phyloP scores from a whole-genome alignment of 2,329 filamentous ascomycete genomes.

The Sclerotinia sclerotiorum region DNA sequence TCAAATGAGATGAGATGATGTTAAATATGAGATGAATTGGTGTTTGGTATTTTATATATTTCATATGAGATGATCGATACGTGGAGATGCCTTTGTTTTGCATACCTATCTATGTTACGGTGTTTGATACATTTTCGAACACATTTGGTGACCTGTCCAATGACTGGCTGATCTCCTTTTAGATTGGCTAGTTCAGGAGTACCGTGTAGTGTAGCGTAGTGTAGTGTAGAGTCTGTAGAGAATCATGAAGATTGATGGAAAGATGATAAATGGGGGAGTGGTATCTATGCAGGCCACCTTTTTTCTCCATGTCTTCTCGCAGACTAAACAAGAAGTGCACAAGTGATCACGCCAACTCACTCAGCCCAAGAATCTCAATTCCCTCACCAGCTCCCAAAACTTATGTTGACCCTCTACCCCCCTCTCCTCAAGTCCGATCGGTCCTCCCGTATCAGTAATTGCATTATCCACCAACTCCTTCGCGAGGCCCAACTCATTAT shows the following conservation, averaged over 20 bases:
- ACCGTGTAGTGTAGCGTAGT: no score
- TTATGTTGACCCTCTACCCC: slow-evolving; percentile 35
- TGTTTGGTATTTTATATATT: no score
- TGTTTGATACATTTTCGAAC: not conserved
- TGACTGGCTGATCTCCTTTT: not conserved
- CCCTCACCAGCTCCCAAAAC: slow-evolving; percentile 38
- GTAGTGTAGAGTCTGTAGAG: not conserved
- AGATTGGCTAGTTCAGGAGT: no score
- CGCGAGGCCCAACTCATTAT: slow-evolving; percentile 39
- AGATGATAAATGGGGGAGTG: not conserved
- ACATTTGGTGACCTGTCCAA: not conserved
- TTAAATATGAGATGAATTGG: no score
- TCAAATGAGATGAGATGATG: no score
- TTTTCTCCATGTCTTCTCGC: not conserved
- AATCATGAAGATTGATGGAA: not conserved
- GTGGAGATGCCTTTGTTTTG: no score
- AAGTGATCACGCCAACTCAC: not conserved
- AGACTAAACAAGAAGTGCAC: not conserved
- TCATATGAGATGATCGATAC: not conserved
- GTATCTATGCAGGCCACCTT: not conserved
- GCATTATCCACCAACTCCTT: slow-evolving; percentile 38
- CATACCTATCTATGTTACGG: not conserved
- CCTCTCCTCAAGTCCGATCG: slow-evolving; percentile 27
- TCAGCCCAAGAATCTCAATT: slow-evolving; percentile 31
- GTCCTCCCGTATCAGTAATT: slow-evolving; percentile 32